Base-by-base conservation (phyloP, 108 stramenopile species). In the Poteriospumella lacustris region DNA sequence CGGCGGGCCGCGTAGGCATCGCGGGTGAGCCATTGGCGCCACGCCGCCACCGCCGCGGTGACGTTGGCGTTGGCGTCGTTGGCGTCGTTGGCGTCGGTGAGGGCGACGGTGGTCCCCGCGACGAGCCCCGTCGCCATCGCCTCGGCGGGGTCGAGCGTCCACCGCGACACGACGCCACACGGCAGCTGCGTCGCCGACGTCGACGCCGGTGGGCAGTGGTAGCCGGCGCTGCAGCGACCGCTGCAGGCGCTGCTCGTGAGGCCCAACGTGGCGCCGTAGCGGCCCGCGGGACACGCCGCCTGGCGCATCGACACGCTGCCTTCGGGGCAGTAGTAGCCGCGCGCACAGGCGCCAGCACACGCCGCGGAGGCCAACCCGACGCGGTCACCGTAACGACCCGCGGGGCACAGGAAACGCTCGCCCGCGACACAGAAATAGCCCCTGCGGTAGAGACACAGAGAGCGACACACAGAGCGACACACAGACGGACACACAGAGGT, bases 271-370 rank as follows among this genome's bases (percentile, higher is more conserved):
- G 31, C 36, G 44, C 70, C 70, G 36, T 73, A 73, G 31, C 70
- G 70, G 3, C 70, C 70, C 5, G 70, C 36, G 12, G 70, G 70
- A 73, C 70, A 73, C 60, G 31, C 3, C 29, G 9, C 33, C 60
- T 64, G 29, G 5, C 15, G 15, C 36, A 34, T 26, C 36, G 70
- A 73, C 9, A 73, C 36, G 9, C 31, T 34, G 28, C 60, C 44
- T 5, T 52, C 70, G 5, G 36, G 41, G 31, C 70, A 73, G 42
- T 52, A 73, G 31, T 73, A 56, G 15, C 70, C 70, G 3, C 12
- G 9, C 28, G 38, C 26, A 42, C 70, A 73, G 31, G 28, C 9
- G 5, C 70, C 70, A 52, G 36, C 5, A 34, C 70, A 73, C 3
- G 3, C 12, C 26, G 41, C 26, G 47, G 5, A 42, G 12, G 44